Percentiles rank a stretch among this genome's conserved stretches.
phyloP scores from a whole-genome alignment of 495 filamentous ascomycete genomes.

The Sordaria brevicollis region DNA sequence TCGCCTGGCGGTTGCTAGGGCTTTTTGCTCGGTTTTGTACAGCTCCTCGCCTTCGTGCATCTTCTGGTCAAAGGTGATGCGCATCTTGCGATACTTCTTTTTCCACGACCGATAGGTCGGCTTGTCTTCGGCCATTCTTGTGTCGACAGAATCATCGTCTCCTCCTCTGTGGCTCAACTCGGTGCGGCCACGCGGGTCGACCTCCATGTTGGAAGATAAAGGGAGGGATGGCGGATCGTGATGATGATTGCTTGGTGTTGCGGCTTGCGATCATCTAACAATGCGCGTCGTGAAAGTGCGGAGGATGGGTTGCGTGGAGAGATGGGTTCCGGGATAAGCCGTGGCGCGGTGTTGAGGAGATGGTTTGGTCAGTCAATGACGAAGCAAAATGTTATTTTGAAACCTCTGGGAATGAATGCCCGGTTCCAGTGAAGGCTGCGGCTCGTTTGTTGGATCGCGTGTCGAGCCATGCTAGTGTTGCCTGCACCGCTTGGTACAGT shows the following conservation, averaged over 20 bases:
- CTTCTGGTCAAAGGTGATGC: slow-evolving; percentile 69
- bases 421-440: background rate
- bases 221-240: background rate
- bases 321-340: background rate
- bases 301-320: background rate
- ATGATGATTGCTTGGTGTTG: background rate
- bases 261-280: background rate
- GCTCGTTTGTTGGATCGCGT: background rate
- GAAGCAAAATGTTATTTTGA: background rate
- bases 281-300: background rate
- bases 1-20: slow-evolving; percentile 61
- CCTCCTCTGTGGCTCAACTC: slow-evolving; percentile 16
- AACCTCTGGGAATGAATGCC: background rate
- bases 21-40: slow-evolving; percentile 67
- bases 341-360: background rate
- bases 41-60: slow-evolving; percentile 72
- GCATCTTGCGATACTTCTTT: slow-evolving; percentile 95
- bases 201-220: slow-evolving; percentile 16
- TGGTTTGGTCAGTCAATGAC: background rate
- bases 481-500: background rate
- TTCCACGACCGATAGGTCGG: slow-evolving; percentile 43
- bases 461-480: background rate
- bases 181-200: slow-evolving; percentile 10
- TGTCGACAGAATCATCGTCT: slow-evolving; percentile 25
- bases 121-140: slow-evolving; percentile 24